Evolutionary conservation across 345 rosid species (phyloP), one percentile per base, ranked within the genome.

Genomic region (Sisymbrium irio): DNA sequence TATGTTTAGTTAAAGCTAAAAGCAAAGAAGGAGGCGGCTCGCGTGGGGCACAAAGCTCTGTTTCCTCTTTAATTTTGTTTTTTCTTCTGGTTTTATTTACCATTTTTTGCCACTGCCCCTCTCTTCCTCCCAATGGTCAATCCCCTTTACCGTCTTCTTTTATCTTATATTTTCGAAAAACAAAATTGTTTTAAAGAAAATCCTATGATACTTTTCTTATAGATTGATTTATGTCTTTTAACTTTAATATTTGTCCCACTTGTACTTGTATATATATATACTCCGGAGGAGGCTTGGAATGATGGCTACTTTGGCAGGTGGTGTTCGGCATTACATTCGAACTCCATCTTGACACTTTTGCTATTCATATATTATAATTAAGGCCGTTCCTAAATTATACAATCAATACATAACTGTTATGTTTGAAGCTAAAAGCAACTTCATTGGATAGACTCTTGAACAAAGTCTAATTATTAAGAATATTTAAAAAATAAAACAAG

Each of bases 31-130:
- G 57, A 74, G 78, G 56, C 62, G 79, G 79, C 79, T 75, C 74
- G 79, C 79, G 79, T 75, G 79, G 79, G 79, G 79, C 41, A 75
- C 79, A 75, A 25, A 68, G 33, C 79, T 51, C 74, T 75, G 78
- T 41, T 65, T 35, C n/a, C 12, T 57, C 51, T 57, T 58, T 46
- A 33, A 2, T 15, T 17, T 7, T 28, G 6, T 22, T 49, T 1
- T 4, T 66, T 33, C 35, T 32, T 32, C 35, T 32, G 8, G 0
- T 32, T 32, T 7, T 44, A 19, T 53, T 65, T 27, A 65, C 53
- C 60, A 46, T 42, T 40, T 65, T 49, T 36, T 59, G 47, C 54
- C 55, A 39, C 9, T 49, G 44, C 28, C 68, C 44, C 69, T 60
- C 64, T 53, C 78, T 40, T 67, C 73, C 47, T 50, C 28, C 63